A percentile compares a stretch with the other conserved stretches of the same genome.
phyloP scores from a whole-genome alignment of 192 early-diverging fungal genomes.

The Backusella australiensis region DNA sequence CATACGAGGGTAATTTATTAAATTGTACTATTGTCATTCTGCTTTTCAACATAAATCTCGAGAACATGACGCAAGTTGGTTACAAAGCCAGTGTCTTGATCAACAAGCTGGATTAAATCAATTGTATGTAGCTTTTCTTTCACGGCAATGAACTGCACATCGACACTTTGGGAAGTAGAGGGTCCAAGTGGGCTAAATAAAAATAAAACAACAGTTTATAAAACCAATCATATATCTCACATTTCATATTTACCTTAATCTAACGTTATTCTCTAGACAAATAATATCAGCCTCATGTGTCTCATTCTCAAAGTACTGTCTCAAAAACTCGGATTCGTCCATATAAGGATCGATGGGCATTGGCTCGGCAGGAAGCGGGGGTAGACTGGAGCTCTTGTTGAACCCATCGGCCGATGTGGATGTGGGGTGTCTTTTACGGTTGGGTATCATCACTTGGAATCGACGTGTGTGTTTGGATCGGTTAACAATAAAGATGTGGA shows the following conservation, averaged over 20 bases:
- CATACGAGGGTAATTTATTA: too few relatives aligned
- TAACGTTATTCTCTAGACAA: constrained; percentile 58
- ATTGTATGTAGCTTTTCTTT: constrained; percentile 56
- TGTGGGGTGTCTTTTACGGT: constrained; percentile 45
- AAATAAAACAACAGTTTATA: too few relatives aligned
- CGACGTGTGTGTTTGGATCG: constrained; percentile 48
- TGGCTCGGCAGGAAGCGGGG: constrained; percentile 42
- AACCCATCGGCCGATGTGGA: background rate
- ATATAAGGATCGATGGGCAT: constrained; percentile 55
- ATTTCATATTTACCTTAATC: constrained; percentile 42
- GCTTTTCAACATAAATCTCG: constrained; percentile 35
- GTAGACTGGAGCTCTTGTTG: constrained; percentile 25
- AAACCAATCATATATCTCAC: too few relatives aligned
- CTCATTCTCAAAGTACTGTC: constrained; percentile 53
- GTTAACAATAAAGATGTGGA: constrained; percentile 57
- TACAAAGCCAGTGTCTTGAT: constrained; percentile 60
- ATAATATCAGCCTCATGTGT: constrained; percentile 60
- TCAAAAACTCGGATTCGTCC: constrained; percentile 54
- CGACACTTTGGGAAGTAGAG: constrained; percentile 53
- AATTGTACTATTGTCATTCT: background rate
- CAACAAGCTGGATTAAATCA: constrained; percentile 55
- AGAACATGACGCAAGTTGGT: constrained; percentile 52
- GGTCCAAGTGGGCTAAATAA: constrained; percentile 46
- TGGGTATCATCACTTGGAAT: constrained; percentile 55
- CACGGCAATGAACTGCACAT: constrained; percentile 58